Conservation (phyloP, 495 filamentous ascomycete genomes). For the Neurospora discreta region DNA sequence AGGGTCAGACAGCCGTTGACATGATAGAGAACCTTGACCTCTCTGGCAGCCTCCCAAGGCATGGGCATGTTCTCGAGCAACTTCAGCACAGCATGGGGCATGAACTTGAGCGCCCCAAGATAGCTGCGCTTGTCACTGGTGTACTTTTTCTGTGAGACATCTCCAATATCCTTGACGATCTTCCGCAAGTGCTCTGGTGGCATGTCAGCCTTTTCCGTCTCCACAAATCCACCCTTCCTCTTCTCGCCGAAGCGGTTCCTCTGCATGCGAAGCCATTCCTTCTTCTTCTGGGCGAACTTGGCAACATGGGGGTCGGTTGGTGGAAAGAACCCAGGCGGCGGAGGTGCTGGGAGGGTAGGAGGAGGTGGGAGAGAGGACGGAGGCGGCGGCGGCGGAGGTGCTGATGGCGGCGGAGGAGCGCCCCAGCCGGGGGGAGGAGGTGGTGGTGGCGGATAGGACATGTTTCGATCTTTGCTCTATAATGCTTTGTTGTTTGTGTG, state of each 20-base stretch:
- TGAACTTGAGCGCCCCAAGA: conserved; percentile 94
- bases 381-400: conserved; percentile 64
- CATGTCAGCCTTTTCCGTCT: conserved; percentile 98
- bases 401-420: conserved; percentile 33
- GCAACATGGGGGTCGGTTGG: conserved; percentile 76
- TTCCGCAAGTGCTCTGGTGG: conserved; percentile 97
- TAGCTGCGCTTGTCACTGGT: conserved; percentile 98
- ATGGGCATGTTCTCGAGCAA: conserved; percentile 99
- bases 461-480: conserved; percentile 27
- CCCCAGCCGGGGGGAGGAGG: conserved; percentile 48
- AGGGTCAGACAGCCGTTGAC: conserved; percentile 95
- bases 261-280: conserved; percentile 92
- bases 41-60: conserved; percentile 94
- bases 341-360: conserved; percentile 56
- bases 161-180: conserved; percentile 96
- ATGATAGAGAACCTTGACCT: conserved; percentile 97
- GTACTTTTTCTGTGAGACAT: conserved; percentile 99
- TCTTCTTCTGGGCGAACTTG: conserved; percentile 97
- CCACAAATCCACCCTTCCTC: conserved; percentile 88
- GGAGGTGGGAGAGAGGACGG: conserved; percentile 63
- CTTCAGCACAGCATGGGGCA: conserved; percentile 99
- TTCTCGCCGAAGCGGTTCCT: conserved; percentile 94
- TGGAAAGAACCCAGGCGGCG: conserved; percentile 81
- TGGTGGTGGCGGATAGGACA: conserved; percentile 63
- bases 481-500: background rate